Base-by-base conservation (phyloP, 352 stramenopile species). In the Globisporangium nodosum region DNA sequence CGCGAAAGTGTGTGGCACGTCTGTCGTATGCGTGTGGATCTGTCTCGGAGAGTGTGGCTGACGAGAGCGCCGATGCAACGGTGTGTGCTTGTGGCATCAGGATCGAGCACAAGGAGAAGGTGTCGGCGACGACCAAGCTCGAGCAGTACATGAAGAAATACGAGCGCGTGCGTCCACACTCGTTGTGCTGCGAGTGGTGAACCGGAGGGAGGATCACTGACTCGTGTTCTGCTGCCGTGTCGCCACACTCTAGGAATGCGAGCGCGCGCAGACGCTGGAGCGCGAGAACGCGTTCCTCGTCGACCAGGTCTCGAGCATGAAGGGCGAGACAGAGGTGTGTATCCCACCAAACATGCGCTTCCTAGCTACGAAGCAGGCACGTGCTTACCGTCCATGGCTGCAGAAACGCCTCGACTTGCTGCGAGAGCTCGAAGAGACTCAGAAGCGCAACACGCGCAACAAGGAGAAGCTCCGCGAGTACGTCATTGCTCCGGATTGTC, bases 111-210 rank as follows among this genome's bases (percentile, higher is more conserved):
- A 90, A 89, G 58, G 81, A 91, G 51, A 85, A 81, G 56, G 64
- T 92, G 20, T 74, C 75, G 4, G 71, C 74, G 3, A 68, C 68
- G 1, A 88, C 73, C 8, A 87, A 86, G 54, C 65, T 92, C 24
- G 78, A 91, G 49, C 83, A 92, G 61, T 90, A 88, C 52, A 74
- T 88, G 56, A 87, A 89, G 55, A 92, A 90, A 52, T 89, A 91
- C 50, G 79, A 93, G 57, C 75, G 82, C 39, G 68, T 75, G 47
- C 31, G n/a, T 35, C 16, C 7, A 2, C 13, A 13, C 18, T 47
- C 15, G 0, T 13, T 33, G 5, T 1, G 9, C 39, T 21, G 1
- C 49, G 21, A 46, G 21, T 43, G 12, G 5, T 7, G 8, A 5
- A 13, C 18, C 12, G 18, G 20, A 49, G 11, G 5, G n/a, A 21